A percentile compares a stretch with the other conserved stretches of the same genome.
Evolutionary conservation across 31 red algal genomes (phyloP).

Genomic region (Porphyra umbilicalis): DNA sequence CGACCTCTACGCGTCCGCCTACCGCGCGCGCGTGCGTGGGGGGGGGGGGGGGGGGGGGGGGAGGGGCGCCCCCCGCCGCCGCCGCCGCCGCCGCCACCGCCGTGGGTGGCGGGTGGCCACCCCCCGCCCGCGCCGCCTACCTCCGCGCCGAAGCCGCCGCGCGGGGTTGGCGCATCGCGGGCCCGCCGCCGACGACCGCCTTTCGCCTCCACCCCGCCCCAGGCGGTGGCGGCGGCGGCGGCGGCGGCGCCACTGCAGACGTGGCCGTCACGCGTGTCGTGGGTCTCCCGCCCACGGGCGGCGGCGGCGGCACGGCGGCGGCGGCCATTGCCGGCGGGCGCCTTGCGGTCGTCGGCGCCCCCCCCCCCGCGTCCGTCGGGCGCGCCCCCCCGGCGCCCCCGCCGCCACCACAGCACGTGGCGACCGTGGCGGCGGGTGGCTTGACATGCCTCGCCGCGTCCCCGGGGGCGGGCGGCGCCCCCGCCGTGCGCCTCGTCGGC

Average conservation of each 20-base stretch:
- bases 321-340: neutral
- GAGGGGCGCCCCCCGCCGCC: neutral
- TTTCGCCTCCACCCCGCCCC: neutral
- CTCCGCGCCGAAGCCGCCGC: neutral
- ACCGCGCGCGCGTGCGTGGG: neutral
- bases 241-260: neutral
- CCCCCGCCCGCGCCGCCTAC: neutral
- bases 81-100: neutral
- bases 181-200: neutral
- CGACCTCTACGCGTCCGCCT: neutral
- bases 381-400: neutral
- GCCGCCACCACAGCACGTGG: neutral
- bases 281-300: too few species aligned
- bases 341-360: neutral
- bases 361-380: neutral
- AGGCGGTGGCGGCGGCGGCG: neutral
- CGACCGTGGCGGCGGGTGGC: neutral
- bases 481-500: neutral
- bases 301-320: neutral
- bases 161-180: neutral
- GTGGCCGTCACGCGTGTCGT: too few species aligned
- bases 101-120: neutral
- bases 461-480: neutral
- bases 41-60: too few species aligned
- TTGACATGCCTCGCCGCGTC: neutral